phyloP scores from a whole-genome alignment of 352 stramenopile genomes.

The Hyaloperonospora brassicae region DNA sequence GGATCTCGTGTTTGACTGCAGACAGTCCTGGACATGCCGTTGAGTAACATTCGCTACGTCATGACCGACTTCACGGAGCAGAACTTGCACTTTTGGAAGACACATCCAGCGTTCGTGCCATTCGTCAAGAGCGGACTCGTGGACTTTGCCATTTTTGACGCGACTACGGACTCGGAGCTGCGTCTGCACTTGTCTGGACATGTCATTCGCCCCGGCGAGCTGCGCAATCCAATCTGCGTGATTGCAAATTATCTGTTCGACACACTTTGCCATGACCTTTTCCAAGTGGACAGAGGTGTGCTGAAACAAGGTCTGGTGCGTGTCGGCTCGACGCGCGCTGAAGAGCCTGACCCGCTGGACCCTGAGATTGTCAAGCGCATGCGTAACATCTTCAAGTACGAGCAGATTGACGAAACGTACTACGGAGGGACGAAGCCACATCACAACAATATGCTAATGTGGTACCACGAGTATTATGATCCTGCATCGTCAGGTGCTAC shows the following conservation, averaged over 20 bases:
- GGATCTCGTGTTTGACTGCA: slow-evolving; percentile 2
- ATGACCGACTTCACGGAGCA: slow-evolving; percentile 92
- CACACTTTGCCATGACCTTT: slow-evolving; percentile 88
- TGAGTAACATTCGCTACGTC: slow-evolving; percentile 89
- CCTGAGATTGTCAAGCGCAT: slow-evolving; percentile 91
- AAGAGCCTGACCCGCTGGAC: slow-evolving; percentile 81
- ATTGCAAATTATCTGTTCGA: slow-evolving; percentile 94
- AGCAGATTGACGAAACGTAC: slow-evolving; percentile 70
- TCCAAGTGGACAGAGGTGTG: slow-evolving; percentile 77
- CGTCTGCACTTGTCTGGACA: slow-evolving; percentile 50
- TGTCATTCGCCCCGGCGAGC: slow-evolving; percentile 38
- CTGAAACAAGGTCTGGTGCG: slow-evolving; percentile 89
- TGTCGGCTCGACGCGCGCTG: slow-evolving; percentile 60
- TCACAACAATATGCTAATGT: slow-evolving; percentile 88
- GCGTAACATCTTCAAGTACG: slow-evolving; percentile 86
- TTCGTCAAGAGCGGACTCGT: slow-evolving; percentile 84
- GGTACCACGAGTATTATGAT: slow-evolving; percentile 82
- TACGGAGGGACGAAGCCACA: slow-evolving; percentile 68
- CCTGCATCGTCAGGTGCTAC: slow-evolving; percentile 55
- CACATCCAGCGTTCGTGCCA: slow-evolving; percentile 72
- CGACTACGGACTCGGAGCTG: slow-evolving; percentile 82
- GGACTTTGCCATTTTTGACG: slow-evolving; percentile 92
- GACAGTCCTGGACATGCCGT: slow-evolving; percentile 79
- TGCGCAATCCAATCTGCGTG: slow-evolving; percentile 85
- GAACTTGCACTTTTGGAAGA: slow-evolving; percentile 92